Conservation (phyloP, 345 rosid genomes). For the Stellera chamaejasme region DNA sequence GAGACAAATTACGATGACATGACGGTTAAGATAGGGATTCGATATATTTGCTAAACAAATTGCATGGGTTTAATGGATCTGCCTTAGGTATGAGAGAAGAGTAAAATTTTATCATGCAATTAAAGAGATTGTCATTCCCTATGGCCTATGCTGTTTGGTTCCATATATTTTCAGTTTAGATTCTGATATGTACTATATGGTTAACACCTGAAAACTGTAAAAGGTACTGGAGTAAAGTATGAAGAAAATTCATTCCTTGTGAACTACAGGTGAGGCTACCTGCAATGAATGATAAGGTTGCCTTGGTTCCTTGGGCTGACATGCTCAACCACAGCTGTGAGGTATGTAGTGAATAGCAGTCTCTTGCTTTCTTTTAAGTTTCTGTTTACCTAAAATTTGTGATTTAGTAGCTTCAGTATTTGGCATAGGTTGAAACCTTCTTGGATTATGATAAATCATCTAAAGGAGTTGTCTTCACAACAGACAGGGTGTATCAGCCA, state of each 20-base stretch:
- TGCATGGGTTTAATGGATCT: too few species aligned
- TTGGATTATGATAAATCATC: slow-evolving; percentile 89
- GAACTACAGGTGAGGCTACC: slow-evolving; percentile 73
- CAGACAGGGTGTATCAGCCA: slow-evolving; percentile 82
- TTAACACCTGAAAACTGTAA: not conserved
- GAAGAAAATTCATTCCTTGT: not conserved
- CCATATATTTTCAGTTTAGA: too few species aligned
- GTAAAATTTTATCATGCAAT: too few species aligned
- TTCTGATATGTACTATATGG: not conserved
- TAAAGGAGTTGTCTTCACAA: slow-evolving; percentile 72
- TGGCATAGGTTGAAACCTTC: slow-evolving; percentile 74
- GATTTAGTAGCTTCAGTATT: slow-evolving; percentile 11
- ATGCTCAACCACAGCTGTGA: slow-evolving; percentile 96
- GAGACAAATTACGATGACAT: too few species aligned
- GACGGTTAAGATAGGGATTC: too few species aligned
- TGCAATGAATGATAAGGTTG: slow-evolving; percentile 87
- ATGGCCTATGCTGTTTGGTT: too few species aligned
- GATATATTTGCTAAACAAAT: too few species aligned
- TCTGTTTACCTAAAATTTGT: not conserved
- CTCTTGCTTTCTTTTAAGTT: slow-evolving; percentile 2
- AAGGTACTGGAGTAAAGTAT: not conserved
- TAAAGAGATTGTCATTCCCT: too few species aligned
- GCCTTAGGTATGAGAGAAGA: too few species aligned
- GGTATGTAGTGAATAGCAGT: slow-evolving; percentile 26
- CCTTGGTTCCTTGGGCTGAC: slow-evolving; percentile 98